Base-by-base conservation (phyloP, 2,329 filamentous ascomycete genomes). In the Ascochyta fabae region DNA sequence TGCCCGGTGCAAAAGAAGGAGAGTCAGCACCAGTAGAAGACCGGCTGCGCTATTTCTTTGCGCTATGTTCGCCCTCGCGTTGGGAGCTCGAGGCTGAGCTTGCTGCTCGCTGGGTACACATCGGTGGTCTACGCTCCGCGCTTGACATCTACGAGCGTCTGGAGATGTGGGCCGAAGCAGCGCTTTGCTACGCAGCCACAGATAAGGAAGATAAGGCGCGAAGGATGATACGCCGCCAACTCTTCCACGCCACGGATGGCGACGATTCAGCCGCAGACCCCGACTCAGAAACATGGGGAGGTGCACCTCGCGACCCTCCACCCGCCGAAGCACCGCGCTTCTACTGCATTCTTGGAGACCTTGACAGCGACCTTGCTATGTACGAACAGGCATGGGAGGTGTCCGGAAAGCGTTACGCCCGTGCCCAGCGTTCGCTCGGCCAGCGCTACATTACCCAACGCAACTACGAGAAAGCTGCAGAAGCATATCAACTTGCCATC, bases 11-110 rank as follows among this genome's bases (percentile, higher is more conserved):
- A 0, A 89, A 91, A 66, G 80, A 86, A 2, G 83, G 85, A 0
- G 94, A 98, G 62, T 90, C 91, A 0, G 95, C 94, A 0, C 85
- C 90, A 0, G 86, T 90, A 0, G 81, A 85, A 3, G 86, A 95
- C 57, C 86, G 95, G 38, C 80, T 99, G 4, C 84, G 86, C 53
- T 97, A 96, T 70, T 86, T 97, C 41, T 92, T 96, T 77, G 86
- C 90, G 13, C 82, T 99, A 1, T 88, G 86, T 22, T 91, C 93
- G 0, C 92, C 94, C 0, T 91, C 92, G 0, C 81, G 93, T 47
- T 99, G 95, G 95, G 92, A 96, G 68, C 84, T 99, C 1, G 95
- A 99, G 72, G 89, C 93, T 0, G 95, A 99, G 72, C 83, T 99
- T 13, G 95, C 95, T 1, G 88, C 91, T 58, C 87, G 92, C n/a